A percentile compares a stretch with the other conserved stretches of the same genome.
phyloP scores from a whole-genome alignment of 2,329 filamentous ascomycete species.

The Aspergillus cejpii region DNA sequence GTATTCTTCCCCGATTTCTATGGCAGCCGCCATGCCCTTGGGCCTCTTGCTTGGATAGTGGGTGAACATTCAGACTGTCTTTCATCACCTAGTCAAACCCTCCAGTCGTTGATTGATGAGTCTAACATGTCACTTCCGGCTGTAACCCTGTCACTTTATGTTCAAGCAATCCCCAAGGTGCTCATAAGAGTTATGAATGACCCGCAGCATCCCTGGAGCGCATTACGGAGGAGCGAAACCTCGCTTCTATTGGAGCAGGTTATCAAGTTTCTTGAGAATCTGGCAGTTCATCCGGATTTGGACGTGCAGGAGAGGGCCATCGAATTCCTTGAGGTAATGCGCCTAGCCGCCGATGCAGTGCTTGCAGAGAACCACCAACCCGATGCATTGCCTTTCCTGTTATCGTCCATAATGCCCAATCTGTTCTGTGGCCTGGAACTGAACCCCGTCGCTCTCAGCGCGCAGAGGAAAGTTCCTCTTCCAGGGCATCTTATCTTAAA shows the following conservation, averaged over 20 bases:
- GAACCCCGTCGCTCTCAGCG: constrained; percentile 78
- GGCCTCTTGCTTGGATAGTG: constrained; percentile 73
- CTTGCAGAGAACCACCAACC: constrained; percentile 23
- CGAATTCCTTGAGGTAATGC: constrained; percentile 83
- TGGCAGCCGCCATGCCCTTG: constrained; percentile 58
- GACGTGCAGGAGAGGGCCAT: constrained; percentile 94
- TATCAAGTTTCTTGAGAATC: constrained; percentile 70
- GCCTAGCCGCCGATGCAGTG: constrained; percentile 72
- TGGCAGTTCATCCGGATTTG: constrained; percentile 74
- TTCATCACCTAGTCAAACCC: constrained; percentile 60
- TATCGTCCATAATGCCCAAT: constrained; percentile 84
- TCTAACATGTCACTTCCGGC: constrained; percentile 54
- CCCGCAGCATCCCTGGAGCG: constrained; percentile 57
- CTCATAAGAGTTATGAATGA: constrained; percentile 66
- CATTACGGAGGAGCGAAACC: constrained; percentile 65
- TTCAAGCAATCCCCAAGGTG: constrained; percentile 82
- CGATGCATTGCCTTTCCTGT: constrained; percentile 66
- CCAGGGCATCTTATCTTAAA: constrained; percentile 72
- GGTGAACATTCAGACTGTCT: constrained; percentile 80
- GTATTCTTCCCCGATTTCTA: constrained; percentile 51
- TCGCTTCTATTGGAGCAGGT: constrained; percentile 74
- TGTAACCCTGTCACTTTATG: constrained; percentile 65
- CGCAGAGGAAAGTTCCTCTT: constrained; percentile 78
- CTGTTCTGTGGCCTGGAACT: constrained; percentile 81
- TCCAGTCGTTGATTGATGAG: constrained; percentile 67